Conservation (phyloP, 2,329 filamentous ascomycete genomes). For the Fusarium chaquense region DNA sequence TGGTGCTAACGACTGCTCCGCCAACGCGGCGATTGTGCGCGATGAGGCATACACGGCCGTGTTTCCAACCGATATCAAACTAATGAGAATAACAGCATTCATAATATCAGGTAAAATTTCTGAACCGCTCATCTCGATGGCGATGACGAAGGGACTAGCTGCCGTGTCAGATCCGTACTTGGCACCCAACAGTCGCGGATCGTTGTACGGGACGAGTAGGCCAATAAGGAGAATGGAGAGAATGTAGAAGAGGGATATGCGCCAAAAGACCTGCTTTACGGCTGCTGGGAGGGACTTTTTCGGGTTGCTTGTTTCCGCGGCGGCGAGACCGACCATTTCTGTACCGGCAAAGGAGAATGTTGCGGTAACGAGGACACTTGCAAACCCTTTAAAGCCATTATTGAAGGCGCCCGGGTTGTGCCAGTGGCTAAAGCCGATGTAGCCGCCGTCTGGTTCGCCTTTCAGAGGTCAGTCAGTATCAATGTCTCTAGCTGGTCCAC, state of each 20-base stretch:
- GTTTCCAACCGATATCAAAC: slow-evolving; percentile 92
- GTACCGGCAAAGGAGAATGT: slow-evolving; percentile 82
- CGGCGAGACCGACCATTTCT: slow-evolving; percentile 79
- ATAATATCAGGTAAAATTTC: slow-evolving; percentile 83
- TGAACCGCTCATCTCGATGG: slow-evolving; percentile 86
- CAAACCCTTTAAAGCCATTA: slow-evolving; percentile 85
- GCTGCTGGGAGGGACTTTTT: slow-evolving; percentile 85
- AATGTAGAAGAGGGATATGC: slow-evolving; percentile 89
- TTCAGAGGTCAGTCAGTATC: background rate
- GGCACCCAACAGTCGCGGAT: slow-evolving; percentile 70
- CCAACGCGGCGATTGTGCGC: slow-evolving; percentile 56
- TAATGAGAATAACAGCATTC: slow-evolving; percentile 93
- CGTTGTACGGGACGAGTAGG: slow-evolving; percentile 80
- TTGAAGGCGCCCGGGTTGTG: slow-evolving; percentile 81
- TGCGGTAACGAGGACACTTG: slow-evolving; percentile 79
- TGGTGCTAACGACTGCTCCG: slow-evolving; percentile 81
- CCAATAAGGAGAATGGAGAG: slow-evolving; percentile 84
- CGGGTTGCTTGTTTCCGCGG: slow-evolving; percentile 80
- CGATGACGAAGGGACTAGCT: slow-evolving; percentile 92
- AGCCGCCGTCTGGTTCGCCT: slow-evolving; percentile 71
- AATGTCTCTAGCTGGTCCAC: no score
- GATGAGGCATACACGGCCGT: slow-evolving; percentile 91
- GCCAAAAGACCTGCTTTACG: slow-evolving; percentile 94
- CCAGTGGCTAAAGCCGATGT: slow-evolving; percentile 86
- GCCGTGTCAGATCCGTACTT: slow-evolving; percentile 71